Conservation (phyloP, 768 basidiomycete genomes). For the Tulasnella calospora region DNA sequence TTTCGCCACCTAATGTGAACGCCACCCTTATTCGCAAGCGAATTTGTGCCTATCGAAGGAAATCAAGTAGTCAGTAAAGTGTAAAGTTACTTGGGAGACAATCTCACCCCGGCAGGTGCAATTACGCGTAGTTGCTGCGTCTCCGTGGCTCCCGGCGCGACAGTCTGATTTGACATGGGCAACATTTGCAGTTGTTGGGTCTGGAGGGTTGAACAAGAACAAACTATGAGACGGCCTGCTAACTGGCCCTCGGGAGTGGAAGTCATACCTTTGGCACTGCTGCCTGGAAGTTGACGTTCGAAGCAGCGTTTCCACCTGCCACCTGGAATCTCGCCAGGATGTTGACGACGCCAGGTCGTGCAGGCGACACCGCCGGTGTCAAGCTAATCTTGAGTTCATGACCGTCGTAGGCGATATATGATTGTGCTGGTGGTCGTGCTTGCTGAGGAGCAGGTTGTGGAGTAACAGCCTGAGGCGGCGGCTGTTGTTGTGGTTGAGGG, state of each 20-base stretch:
- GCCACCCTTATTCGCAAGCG: constrained; percentile 82
- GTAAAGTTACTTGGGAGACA: not conserved
- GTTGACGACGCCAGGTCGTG: constrained; percentile 84
- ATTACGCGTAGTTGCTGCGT: constrained; percentile 94
- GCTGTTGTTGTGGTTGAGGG: constrained; percentile 20
- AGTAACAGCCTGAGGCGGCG: constrained; percentile 19
- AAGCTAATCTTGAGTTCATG: constrained; percentile 84
- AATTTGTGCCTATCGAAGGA: constrained; percentile 57
- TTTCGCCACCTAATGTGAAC: constrained; percentile 62
- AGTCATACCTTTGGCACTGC: constrained; percentile 83
- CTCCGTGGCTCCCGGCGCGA: constrained; percentile 73
- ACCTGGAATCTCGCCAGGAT: constrained; percentile 85
- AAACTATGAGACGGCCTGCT: not conserved
- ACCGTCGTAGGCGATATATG: constrained; percentile 88
- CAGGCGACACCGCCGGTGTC: constrained; percentile 75
- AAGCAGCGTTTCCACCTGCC: constrained; percentile 48
- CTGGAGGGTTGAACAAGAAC: constrained; percentile 40
- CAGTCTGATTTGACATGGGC: constrained; percentile 84
- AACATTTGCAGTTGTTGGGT: constrained; percentile 97
- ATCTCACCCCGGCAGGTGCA: constrained; percentile 78
- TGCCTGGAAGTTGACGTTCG: constrained; percentile 86
- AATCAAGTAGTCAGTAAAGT: not conserved
- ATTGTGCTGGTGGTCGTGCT: constrained; percentile 51
- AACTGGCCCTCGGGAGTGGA: not conserved
- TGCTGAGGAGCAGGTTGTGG: constrained; percentile 39